Base-by-base conservation (phyloP, 2,329 filamentous ascomycete species). In the Hypoxylon sp. region DNA sequence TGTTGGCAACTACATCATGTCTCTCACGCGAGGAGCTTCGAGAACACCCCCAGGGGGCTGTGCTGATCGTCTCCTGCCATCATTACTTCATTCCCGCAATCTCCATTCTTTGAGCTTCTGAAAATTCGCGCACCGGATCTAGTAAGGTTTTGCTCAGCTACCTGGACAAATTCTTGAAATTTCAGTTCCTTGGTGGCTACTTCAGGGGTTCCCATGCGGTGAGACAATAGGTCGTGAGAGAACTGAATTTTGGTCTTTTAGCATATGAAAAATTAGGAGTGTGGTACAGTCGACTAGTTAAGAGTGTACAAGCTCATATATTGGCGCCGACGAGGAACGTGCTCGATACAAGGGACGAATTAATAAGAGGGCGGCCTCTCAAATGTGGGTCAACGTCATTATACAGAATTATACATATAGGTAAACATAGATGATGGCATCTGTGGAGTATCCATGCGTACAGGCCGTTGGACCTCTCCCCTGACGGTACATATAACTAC, bases 101-200 rank as follows among this genome's bases (percentile, higher is more conserved):
- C 14, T 65, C 33, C 44, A 48, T 55, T 42, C 37, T 58, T 50
- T 47, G 31, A 54, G 44, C 46, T 53, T 51, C 60, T 56, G 26
- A 50, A 70, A 72, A 72, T 71, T 72, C 70, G 68, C 70, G 70
- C 68, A 72, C 66, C 65, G 55, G 55, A 67, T 72, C 46, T 24
- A 66, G 68, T 46, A 69, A 70, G 35, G 68, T 57, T 68, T 53
- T 62, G 33, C 37, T 58, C 11, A 55, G 61, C 37, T 51, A 39
- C 33, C 17, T 10, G n/a, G 48, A 29, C 26, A 53, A 44, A 39
- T 44, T 33, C 9, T 33, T 31, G 64, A 31, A 47, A 59, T 31
- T 37, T 17, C 22, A 59, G 48, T 35, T 39, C 39, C 57, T 53
- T 46, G 52, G 54, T 48, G 58, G 22, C 42, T 44, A 19, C 39